Evolutionary conservation across 441 rosid species (phyloP).

Genomic region (Pelargonium cotyledonis): DNA sequence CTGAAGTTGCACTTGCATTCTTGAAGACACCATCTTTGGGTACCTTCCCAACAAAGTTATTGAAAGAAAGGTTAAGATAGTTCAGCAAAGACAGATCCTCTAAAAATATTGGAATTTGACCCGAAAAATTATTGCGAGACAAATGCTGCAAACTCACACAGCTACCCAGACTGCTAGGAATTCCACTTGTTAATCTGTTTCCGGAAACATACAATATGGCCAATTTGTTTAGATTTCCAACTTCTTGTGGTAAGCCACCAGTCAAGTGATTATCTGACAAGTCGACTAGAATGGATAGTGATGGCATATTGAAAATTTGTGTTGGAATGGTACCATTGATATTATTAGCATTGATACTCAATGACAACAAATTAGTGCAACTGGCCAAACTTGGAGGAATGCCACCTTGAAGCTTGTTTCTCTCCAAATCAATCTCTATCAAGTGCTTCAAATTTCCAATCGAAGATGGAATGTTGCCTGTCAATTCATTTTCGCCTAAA

Average conservation of each 20-base stretch:
- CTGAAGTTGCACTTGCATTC: conserved; percentile 20
- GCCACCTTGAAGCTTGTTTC: conserved; percentile 11
- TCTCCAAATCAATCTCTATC: neutral
- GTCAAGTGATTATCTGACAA: conserved; percentile 4
- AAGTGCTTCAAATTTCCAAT: conserved; percentile 9
- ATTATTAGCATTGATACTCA: conserved; percentile 15
- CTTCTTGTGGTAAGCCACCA: conserved; percentile 16
- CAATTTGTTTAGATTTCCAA: conserved; percentile 14
- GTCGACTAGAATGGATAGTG: neutral
- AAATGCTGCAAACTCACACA: conserved; percentile 19
- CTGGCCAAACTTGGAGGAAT: no score
- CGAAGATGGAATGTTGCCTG: conserved; percentile 7
- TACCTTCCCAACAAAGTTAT: conserved; percentile 20
- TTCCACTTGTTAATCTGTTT: conserved; percentile 17
- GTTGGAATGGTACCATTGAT: conserved; percentile 16
- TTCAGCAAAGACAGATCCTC: neutral
- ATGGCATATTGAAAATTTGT: conserved; percentile 8
- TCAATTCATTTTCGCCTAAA: neutral
- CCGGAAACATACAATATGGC: neutral
- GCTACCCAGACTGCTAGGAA: conserved; percentile 18
- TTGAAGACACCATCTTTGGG: conserved; percentile 24
- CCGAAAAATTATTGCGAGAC: conserved; percentile 22
- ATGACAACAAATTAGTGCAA: neutral
- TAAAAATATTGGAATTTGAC: conserved; percentile 22
- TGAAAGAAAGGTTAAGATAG: conserved; percentile 22